phyloP scores from a whole-genome alignment of 2,329 filamentous ascomycete species.

The Aspergillus amoenus region DNA sequence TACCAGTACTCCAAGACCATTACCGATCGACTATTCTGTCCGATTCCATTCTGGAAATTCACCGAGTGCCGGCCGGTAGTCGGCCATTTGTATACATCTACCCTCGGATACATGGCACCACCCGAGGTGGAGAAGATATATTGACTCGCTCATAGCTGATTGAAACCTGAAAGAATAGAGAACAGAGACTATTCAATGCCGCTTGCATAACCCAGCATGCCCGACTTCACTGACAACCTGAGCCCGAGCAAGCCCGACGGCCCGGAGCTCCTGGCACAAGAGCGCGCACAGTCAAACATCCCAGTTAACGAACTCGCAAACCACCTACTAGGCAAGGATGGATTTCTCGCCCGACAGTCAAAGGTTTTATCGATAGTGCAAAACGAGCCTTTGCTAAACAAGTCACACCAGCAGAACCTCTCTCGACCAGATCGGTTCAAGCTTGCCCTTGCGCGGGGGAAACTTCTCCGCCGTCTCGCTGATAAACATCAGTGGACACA shows the following conservation, averaged over 20 bases:
- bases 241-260: slow-evolving; percentile 48
- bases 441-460: slow-evolving; percentile 53
- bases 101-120: background rate
- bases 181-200: no score
- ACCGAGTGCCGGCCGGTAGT: slow-evolving; percentile 1
- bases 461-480: slow-evolving; percentile 48
- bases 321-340: slow-evolving; percentile 49
- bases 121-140: background rate
- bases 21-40: no score
- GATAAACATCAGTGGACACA: slow-evolving; percentile 49
- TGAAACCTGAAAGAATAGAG: no score
- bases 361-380: slow-evolving; percentile 47
- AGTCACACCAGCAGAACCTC: slow-evolving; percentile 52
- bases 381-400: slow-evolving; percentile 50
- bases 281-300: slow-evolving; percentile 47
- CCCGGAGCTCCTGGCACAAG: slow-evolving; percentile 45
- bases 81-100: background rate
- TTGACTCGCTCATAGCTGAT: background rate
- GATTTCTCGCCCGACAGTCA: slow-evolving; percentile 50
- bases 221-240: slow-evolving; percentile 52
- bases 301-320: slow-evolving; percentile 45
- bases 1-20: no score
- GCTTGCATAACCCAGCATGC: slow-evolving; percentile 10
- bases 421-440: slow-evolving; percentile 54
- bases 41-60: background rate